Conservation (phyloP, 306 rosid species). For the Gastrolobium villosum region DNA sequence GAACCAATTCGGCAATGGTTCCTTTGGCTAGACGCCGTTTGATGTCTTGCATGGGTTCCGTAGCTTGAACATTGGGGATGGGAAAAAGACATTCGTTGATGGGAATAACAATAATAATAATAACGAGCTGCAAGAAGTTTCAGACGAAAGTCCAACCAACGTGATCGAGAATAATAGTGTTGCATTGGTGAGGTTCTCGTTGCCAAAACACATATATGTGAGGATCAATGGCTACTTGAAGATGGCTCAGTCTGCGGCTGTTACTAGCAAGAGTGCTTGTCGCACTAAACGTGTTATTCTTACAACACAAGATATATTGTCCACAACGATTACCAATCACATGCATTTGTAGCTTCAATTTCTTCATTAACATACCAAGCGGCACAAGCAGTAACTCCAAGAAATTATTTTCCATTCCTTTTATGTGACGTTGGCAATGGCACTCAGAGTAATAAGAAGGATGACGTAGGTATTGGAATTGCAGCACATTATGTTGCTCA, state of each 20-base stretch:
- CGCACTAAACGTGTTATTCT: constrained; percentile 60
- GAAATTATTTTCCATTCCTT: too few relatives aligned
- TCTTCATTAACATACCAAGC: too few relatives aligned
- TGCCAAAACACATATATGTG: constrained; percentile 94
- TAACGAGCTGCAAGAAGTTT: constrained; percentile 50
- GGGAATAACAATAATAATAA: constrained; percentile 45
- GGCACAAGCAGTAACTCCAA: too few relatives aligned
- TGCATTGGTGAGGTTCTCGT: constrained; percentile 69
- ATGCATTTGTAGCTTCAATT: too few relatives aligned
- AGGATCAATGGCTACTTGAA: constrained; percentile 86
- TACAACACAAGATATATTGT: too few relatives aligned
- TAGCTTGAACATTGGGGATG: constrained; percentile 49
- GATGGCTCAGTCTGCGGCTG: constrained; percentile 53
- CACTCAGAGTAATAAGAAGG: too few relatives aligned
- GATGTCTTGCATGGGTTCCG: constrained; percentile 57
- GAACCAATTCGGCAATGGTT: constrained; percentile 49
- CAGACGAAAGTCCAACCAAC: constrained; percentile 74
- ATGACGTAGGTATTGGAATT: too few relatives aligned
- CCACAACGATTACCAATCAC: too few relatives aligned
- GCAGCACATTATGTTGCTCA: too few relatives aligned
- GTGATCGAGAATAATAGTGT: constrained; percentile 63
- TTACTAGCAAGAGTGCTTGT: constrained; percentile 44
- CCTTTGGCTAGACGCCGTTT: constrained; percentile 50
- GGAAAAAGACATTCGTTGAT: constrained; percentile 55
- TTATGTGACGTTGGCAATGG: too few relatives aligned